Percentiles rank a stretch among this genome's conserved stretches.
These are phyloP conservation scores for Fistulifera solaris DNA, from an alignment of 108 stramenopile genomes.

Conservation along the genomic window DNA sequence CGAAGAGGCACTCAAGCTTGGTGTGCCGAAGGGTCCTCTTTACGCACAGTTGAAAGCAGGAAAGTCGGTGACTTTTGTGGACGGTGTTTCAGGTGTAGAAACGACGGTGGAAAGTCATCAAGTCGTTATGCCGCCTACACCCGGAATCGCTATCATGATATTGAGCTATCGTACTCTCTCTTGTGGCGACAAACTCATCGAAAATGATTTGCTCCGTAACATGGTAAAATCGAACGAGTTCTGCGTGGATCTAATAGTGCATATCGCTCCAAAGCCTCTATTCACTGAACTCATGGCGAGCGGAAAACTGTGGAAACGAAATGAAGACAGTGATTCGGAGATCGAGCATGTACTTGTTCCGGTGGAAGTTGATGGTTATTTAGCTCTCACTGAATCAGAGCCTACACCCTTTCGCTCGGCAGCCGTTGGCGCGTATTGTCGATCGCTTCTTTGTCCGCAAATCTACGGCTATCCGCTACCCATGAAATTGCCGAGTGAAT, in stretches of 20 bases:
- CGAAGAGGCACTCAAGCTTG: constrained; percentile 53
- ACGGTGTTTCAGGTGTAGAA: neutral
- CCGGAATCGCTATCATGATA: constrained; percentile 55
- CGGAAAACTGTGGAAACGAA: too few relatives aligned
- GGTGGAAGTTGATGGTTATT: too few relatives aligned
- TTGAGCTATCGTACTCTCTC: constrained; percentile 30
- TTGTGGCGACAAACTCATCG: too few relatives aligned
- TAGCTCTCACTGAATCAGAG: neutral
- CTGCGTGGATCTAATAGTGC: too few relatives aligned
- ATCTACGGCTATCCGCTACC: neutral
- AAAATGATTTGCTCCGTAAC: too few relatives aligned
- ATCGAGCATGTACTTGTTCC: too few relatives aligned
- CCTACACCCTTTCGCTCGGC: constrained; percentile 2
- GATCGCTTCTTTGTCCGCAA: constrained; percentile 4
- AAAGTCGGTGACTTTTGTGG: constrained; percentile 62
- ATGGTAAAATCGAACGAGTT: too few relatives aligned
- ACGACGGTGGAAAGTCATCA: constrained; percentile 48
- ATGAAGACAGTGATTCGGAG: too few relatives aligned
- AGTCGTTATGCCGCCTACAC: constrained; percentile 49
- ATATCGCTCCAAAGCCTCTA: too few relatives aligned
- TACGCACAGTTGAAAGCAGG: constrained; percentile 78
- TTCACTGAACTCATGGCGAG: too few relatives aligned
- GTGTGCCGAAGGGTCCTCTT: constrained; percentile 75
- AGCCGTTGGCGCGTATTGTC: neutral
- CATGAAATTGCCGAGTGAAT: neutral